Evolutionary conservation across 441 rosid genomes (phyloP).

Genomic region (Pelargonium australe): DNA sequence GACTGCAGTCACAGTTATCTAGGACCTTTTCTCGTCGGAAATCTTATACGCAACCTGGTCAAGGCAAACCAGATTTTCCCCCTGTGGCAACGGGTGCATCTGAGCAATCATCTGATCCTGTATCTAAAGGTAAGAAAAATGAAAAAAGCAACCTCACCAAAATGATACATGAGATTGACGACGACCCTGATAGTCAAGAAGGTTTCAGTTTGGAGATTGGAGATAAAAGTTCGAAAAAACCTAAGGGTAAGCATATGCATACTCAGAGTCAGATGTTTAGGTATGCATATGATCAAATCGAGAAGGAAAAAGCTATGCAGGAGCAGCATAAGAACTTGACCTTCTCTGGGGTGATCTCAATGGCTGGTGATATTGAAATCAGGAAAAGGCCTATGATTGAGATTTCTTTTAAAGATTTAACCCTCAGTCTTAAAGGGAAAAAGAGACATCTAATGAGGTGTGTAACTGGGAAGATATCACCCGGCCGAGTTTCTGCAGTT

Average conservation of each 20-base stretch:
- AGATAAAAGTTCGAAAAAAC: conserved; percentile 60
- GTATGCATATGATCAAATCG: conserved; percentile 90
- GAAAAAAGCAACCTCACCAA: conserved; percentile 51
- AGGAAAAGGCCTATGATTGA: conserved; percentile 66
- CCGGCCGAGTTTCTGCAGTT: conserved; percentile 92
- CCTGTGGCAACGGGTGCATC: conserved; percentile 26
- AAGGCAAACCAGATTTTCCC: conserved; percentile 7
- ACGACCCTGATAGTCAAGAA: conserved; percentile 44
- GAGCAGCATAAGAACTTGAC: conserved; percentile 80
- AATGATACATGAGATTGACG: conserved; percentile 72
- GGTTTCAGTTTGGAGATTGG: conserved; percentile 75
- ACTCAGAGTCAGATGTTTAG: conserved; percentile 93
- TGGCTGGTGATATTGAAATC: conserved; percentile 66
- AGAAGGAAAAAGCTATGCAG: conserved; percentile 88
- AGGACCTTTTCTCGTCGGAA: conserved; percentile 74
- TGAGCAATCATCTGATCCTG: conserved; percentile 29
- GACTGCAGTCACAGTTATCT: conserved; percentile 59
- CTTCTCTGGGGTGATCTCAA: conserved; percentile 80
- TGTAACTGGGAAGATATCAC: conserved; percentile 80
- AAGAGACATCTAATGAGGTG: conserved; percentile 77
- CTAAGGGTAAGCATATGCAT: conserved; percentile 72
- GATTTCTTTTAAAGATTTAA: conserved; percentile 73
- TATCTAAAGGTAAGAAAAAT: conserved; percentile 1
- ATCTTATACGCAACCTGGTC: conserved; percentile 34
- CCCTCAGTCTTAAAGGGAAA: conserved; percentile 70